phyloP scores from a whole-genome alignment of 805 yeast genomes.

The Wickerhamiella azymoides region DNA sequence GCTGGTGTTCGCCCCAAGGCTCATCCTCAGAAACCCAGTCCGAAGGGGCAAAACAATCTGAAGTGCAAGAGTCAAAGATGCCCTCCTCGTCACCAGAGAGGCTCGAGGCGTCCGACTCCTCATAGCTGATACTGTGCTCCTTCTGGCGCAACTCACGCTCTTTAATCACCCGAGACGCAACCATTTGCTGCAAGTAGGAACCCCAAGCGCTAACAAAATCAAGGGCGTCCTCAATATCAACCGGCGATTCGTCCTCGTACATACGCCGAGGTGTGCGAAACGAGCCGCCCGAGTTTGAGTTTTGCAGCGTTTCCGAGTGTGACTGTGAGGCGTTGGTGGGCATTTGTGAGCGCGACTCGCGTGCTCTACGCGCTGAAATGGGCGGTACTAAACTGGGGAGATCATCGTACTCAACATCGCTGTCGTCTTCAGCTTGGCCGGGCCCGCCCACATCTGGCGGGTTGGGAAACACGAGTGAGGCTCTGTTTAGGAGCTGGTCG shows the following conservation, averaged over 20 bases:
- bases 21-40: not conserved
- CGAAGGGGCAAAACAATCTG: constrained; percentile 4
- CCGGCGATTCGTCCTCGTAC: not conserved
- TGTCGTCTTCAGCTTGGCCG: not conserved
- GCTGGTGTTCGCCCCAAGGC: not conserved
- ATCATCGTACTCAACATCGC: constrained; percentile 1
- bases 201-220: constrained; percentile 25
- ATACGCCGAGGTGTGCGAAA: not conserved
- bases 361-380: not conserved
- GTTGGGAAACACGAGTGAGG: constrained; percentile 1
- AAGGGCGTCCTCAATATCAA: constrained; percentile 20
- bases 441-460: constrained; percentile 4
- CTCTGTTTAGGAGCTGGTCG: not conserved
- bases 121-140: constrained; percentile 1
- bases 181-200: constrained; percentile 21
- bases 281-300: not conserved
- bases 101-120: constrained; percentile 5
- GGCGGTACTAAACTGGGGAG: constrained; percentile 5
- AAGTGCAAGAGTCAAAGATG: constrained; percentile 6
- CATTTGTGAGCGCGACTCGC: not conserved
- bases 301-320: not conserved
- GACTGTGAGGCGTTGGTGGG: not conserved
- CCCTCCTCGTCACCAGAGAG: not conserved
- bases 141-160: constrained; percentile 14
- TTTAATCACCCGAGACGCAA: constrained; percentile 22